Conservation (phyloP, 257 asterid genomes). For the Mentha longifolia region DNA sequence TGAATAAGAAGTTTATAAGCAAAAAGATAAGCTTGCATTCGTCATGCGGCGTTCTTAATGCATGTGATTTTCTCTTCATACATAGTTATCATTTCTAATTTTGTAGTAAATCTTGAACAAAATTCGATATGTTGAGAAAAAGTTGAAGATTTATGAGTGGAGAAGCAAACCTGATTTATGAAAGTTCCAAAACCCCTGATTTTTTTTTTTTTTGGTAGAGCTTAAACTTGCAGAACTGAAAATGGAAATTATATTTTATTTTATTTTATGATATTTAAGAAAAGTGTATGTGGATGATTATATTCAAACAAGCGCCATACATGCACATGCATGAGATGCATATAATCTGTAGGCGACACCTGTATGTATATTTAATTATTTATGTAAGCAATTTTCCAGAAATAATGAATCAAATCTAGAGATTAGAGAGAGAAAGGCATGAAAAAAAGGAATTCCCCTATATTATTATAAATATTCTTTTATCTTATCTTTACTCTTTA, state of each 20-base stretch:
- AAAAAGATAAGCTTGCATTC: background rate
- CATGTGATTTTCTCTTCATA: background rate
- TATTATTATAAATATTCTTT: too few relatives aligned
- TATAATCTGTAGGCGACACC: background rate
- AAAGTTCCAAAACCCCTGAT: background rate
- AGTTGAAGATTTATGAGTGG: conserved; percentile 15
- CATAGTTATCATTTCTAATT: background rate
- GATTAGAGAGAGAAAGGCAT: background rate
- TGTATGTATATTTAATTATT: background rate
- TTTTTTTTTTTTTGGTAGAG: background rate
- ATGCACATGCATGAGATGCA: conserved; percentile 26
- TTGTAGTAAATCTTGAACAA: background rate
- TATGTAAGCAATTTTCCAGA: background rate
- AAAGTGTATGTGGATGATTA: background rate
- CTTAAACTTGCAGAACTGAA: background rate
- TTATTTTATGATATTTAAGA: background rate
- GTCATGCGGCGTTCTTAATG: background rate
- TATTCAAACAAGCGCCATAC: background rate
- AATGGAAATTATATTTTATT: background rate
- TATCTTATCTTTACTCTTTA: too few relatives aligned
- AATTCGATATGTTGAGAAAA: background rate
- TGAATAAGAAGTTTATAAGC: background rate
- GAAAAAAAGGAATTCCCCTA: background rate
- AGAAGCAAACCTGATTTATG: conserved; percentile 32
- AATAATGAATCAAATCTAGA: conserved; percentile 7